Evolutionary conservation across 2,329 filamentous ascomycete genomes (phyloP).

Genomic region (Fusarium ambrosium): DNA sequence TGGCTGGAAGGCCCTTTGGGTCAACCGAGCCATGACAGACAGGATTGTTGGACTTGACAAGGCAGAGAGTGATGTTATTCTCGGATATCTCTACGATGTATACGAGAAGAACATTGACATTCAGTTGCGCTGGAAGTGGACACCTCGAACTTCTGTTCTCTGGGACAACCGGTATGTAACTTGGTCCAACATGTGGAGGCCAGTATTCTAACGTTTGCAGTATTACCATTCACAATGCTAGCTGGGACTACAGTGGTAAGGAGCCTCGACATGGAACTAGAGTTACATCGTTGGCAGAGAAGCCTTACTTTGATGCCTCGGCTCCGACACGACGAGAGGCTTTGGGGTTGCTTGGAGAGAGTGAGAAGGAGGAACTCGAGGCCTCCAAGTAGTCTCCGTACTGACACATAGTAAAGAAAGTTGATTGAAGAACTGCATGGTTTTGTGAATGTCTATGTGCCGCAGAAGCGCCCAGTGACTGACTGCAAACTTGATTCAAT

Average conservation of each 20-base stretch:
- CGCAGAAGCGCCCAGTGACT: background rate
- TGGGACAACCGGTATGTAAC: constrained; percentile 75
- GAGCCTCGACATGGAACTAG: constrained; percentile 79
- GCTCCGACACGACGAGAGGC: constrained; percentile 77
- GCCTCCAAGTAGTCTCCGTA: background rate
- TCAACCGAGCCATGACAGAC: constrained; percentile 78
- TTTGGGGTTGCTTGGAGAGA: constrained; percentile 71
- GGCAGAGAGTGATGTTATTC: constrained; percentile 76
- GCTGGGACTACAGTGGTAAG: constrained; percentile 78
- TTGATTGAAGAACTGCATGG: background rate
- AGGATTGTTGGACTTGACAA: constrained; percentile 78
- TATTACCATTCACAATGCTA: constrained; percentile 81
- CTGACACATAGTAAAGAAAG: background rate
- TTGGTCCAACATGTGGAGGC: background rate
- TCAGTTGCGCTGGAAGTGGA: constrained; percentile 80
- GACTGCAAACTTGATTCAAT: background rate
- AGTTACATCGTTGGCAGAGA: constrained; percentile 78
- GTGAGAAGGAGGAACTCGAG: constrained; percentile 58
- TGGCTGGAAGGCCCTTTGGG: constrained; percentile 80
- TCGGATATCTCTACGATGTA: constrained; percentile 76
- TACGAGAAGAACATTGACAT: constrained; percentile 80
- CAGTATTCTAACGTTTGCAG: constrained; percentile 49
- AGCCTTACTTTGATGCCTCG: constrained; percentile 74
- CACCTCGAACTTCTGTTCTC: constrained; percentile 73
- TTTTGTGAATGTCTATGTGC: background rate